Base-by-base conservation (phyloP, 2,329 filamentous ascomycete genomes). In the Didymella pomorum region DNA sequence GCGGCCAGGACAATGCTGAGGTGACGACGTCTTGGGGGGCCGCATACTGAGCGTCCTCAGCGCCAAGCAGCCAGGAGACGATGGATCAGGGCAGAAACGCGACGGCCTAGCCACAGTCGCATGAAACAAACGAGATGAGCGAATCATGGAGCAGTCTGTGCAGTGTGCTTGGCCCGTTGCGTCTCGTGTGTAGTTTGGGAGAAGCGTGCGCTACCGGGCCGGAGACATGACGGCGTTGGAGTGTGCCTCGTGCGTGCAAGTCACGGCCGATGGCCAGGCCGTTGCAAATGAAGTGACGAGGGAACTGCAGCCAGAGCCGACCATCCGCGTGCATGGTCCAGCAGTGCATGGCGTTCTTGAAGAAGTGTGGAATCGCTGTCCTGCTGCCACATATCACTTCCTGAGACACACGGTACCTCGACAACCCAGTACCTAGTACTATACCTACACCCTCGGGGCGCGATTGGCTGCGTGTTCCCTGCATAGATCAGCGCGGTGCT, bases 201-300 rank as follows among this genome's bases (percentile, higher is more conserved):
- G 37, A 35, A 47, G 39, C 49, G 56, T 61, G 62, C 62, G 39
- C 62, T 62, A 49, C 51, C 46, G 63, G 63, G 59, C 50, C 61
- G 61, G 60, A 62, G 56, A 54, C 55, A 53, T 60, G 58, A 65
- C 60, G 59, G 56, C 55, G 49, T 59, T 57, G 50, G 52, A 56
- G 53, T 37, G 53, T 53, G 65, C 45, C 61, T 66, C 62, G 63
- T 67, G 65, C 65, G 56, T 59, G 60, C 18, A 53, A 58, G 53
- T 55, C 54, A 55, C 66, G 63, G 61, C 61, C 56, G 49, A 56
- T 35, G 48, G 47, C 43, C 21, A 51, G 35, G 47, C 47, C 48
- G 48, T 37, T 58, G 37, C 43, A 49, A 58, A 49, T 47, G 48
- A 39, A 43, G 16, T 52, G 54, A 57, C 47, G 44, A 48, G 49